Base-by-base conservation (phyloP, 164 flowering plant genomes). In the Stephania cephalantha region DNA sequence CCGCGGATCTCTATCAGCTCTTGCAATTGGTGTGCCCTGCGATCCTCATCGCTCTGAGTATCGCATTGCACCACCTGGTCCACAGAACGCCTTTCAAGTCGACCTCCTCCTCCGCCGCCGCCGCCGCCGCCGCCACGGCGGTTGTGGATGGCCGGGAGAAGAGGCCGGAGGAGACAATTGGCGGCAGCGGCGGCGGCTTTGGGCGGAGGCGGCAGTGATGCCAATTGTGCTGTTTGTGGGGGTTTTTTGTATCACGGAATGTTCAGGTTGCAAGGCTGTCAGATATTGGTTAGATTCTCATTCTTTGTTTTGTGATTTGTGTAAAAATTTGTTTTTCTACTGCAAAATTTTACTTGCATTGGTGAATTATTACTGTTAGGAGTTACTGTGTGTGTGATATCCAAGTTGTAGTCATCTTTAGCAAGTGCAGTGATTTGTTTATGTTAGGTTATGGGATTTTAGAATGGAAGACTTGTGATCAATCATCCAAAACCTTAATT, bases 241-340 rank as follows among this genome's bases (percentile, higher is more conserved):
- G 45, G 66, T 73, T 31, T 12, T 68, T 22, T 87, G 80, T 17
- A 68, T n/a, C 13, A 90, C 85, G 78, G 70, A 69, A 61, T 94
- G 98, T 72, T 86, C 97, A 5, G 80, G 89, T 18, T 94, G 98
- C 86, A 94, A 90, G 77, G 77, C 82, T 15, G 73, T 46, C 25
- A 46, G 73, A 48, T 71, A 71, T 71, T 71, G 73, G 73, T 71
- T 46, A 71, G 73, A 31, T 69, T 68, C 8, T 12, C 7, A 35
- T 22, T 7, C 13, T 69, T 69, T 69, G 6, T 5, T 31, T 7
- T 18, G 9, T 46, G 45, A 68, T 69, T 35, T 9, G 45, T 18
- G 22, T 61, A n/a, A 13, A 18, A 18, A 9, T 61, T 20, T 18
- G 1, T 18, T 61, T 61, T 61, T n/a, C 4, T 25, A 25, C 25